A percentile compares a stretch with the other conserved stretches of the same genome.
Conservation (phyloP, 352 stramenopile species). For the Hyaloperonospora brassicae region DNA sequence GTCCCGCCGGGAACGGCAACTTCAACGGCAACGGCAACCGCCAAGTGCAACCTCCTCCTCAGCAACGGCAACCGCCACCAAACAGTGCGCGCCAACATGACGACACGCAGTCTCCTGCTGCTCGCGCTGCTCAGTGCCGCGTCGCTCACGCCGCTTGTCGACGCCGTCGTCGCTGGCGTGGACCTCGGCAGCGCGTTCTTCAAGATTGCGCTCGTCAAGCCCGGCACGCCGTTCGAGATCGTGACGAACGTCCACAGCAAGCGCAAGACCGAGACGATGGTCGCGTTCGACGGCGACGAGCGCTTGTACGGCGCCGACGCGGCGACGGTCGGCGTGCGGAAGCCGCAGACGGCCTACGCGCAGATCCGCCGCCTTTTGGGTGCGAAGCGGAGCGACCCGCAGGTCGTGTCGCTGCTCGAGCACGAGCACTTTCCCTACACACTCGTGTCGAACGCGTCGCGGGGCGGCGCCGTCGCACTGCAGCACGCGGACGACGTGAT, state of each 20-base stretch:
- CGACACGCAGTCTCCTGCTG: conserved; percentile 11
- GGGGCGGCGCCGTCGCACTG: conserved; percentile 55
- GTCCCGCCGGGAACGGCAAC: too few relatives aligned
- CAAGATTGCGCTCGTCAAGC: conserved; percentile 84
- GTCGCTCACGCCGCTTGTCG: conserved; percentile 27
- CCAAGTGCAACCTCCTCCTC: too few relatives aligned
- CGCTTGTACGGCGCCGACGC: conserved; percentile 94
- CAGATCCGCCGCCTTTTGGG: conserved; percentile 89
- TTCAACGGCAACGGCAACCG: too few relatives aligned
- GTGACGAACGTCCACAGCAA: conserved; percentile 98
- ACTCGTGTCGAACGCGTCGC: conserved; percentile 74
- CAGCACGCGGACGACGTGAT: conserved; percentile 44
- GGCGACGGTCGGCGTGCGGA: conserved; percentile 83
- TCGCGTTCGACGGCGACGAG: conserved; percentile 88
- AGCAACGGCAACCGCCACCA: too few relatives aligned
- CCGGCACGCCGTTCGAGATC: conserved; percentile 93
- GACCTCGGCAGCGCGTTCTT: conserved; percentile 93
- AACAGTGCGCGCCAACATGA: too few relatives aligned
- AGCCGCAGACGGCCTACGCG: conserved; percentile 86
- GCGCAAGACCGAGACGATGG: conserved; percentile 94
- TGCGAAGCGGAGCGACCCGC: conserved; percentile 66
- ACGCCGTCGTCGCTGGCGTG: conserved; percentile 77
- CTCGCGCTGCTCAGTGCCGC: conserved; percentile 28
- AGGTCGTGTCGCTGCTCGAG: conserved; percentile 45
- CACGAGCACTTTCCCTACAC: conserved; percentile 75